Percentiles rank a stretch among this genome's conserved stretches.
These are phyloP conservation scores for Brettanomyces naardenensis DNA, from an alignment of 805 yeast species.

Conservation along the genomic window DNA sequence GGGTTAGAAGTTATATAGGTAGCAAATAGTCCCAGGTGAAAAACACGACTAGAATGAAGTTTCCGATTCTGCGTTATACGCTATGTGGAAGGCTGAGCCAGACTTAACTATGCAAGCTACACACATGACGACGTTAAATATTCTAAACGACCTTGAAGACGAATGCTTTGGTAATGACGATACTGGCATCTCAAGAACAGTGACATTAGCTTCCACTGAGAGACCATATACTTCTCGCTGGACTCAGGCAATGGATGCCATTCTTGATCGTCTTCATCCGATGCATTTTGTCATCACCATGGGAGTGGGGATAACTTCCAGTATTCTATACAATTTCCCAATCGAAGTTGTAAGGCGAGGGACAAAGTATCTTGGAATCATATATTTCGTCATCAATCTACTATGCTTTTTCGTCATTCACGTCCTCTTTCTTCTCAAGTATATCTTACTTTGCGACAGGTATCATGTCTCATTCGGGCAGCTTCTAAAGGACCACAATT, in stretches of 20 bases:
- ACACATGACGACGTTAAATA: too few relatives aligned
- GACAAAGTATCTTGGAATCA: conserved; percentile 36
- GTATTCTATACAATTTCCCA: conserved; percentile 58
- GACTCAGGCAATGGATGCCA: conserved; percentile 6
- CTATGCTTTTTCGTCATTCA: conserved; percentile 37
- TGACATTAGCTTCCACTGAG: not conserved
- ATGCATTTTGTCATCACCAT: conserved; percentile 67
- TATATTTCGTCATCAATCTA: conserved; percentile 56
- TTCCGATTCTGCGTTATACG: too few relatives aligned
- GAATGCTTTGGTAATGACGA: not conserved
- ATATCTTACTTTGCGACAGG: conserved; percentile 28
- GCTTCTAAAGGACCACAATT: conserved; percentile 32
- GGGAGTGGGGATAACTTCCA: conserved; percentile 76
- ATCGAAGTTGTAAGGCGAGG: conserved; percentile 35
- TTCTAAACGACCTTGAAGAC: not conserved
- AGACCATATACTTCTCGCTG: not conserved
- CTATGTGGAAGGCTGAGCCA: too few relatives aligned
- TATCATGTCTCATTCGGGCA: conserved; percentile 11
- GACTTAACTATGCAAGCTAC: too few relatives aligned
- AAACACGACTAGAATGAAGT: too few relatives aligned
- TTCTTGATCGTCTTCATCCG: conserved; percentile 34
- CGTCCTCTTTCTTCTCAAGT: conserved; percentile 31
- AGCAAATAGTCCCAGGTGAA: too few relatives aligned
- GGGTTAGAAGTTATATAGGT: too few relatives aligned
- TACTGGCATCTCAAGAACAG: not conserved